Evolutionary conservation across 768 basidiomycete genomes (phyloP).

Genomic region (Boletus sp.): DNA sequence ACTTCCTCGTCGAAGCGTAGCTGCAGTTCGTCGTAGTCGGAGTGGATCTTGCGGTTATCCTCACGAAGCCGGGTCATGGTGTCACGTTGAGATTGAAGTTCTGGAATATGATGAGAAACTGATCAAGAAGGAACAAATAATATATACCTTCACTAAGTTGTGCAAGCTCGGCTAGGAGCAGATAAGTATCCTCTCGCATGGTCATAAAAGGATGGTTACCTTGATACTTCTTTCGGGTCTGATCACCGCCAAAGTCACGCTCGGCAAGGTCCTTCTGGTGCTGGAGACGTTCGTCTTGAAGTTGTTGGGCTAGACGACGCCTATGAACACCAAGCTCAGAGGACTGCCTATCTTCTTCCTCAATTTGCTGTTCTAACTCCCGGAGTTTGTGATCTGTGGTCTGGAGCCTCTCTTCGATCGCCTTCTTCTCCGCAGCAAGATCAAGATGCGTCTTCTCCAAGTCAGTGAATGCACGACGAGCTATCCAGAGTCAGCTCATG

Average conservation of each 20-base stretch:
- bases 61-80: slow-evolving; percentile 73
- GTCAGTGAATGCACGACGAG: slow-evolving; percentile 59
- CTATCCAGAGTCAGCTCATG: slow-evolving; percentile 35
- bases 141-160: slow-evolving; percentile 72
- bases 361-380: slow-evolving; percentile 62
- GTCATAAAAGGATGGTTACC: slow-evolving; percentile 38
- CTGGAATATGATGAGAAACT: slow-evolving; percentile 35
- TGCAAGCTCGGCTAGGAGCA: slow-evolving; percentile 62
- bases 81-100: slow-evolving; percentile 77
- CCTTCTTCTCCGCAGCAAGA: slow-evolving; percentile 50
- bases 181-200: slow-evolving; percentile 5
- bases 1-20: slow-evolving; percentile 75
- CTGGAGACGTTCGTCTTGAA: slow-evolving; percentile 76
- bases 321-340: slow-evolving; percentile 64
- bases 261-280: slow-evolving; percentile 80
- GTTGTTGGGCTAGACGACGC: slow-evolving; percentile 67
- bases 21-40: slow-evolving; percentile 74
- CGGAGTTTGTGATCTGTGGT: slow-evolving; percentile 50
- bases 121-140: not conserved
- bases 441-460: slow-evolving; percentile 58
- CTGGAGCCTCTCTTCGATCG: slow-evolving; percentile 47
- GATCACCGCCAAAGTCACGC: slow-evolving; percentile 73
- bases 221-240: slow-evolving; percentile 86
- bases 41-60: slow-evolving; percentile 74
- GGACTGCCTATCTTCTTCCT: slow-evolving; percentile 65